Evolutionary conservation across 192 early-diverging fungal genomes (phyloP).

Genomic region (Umbelopsis vinacea): DNA sequence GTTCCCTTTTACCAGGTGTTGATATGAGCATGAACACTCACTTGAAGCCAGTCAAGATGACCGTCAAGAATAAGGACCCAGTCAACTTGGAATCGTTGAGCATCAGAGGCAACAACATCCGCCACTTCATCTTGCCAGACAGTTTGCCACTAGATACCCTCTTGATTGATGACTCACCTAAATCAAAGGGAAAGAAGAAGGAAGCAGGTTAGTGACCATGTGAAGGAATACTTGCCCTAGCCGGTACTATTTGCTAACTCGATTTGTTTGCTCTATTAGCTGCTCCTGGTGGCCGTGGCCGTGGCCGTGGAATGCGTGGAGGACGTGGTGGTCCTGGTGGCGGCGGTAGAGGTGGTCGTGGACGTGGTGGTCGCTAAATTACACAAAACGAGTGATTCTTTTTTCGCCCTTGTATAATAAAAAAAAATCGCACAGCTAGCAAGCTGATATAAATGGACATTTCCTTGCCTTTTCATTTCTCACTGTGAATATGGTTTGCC

Average conservation of each 20-base stretch:
- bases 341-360: slow-evolving; percentile 58
- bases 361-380: slow-evolving; percentile 35
- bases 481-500: too few species aligned
- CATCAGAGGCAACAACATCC: slow-evolving; percentile 94
- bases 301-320: slow-evolving; percentile 77
- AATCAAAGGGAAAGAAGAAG: slow-evolving; percentile 89
- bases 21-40: slow-evolving; percentile 99
- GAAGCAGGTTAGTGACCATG: slow-evolving; percentile 46
- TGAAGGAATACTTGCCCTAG: not conserved
- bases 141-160: slow-evolving; percentile 94
- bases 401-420: slow-evolving; percentile 24
- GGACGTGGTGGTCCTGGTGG: slow-evolving; percentile 55
- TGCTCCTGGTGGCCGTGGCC: slow-evolving; percentile 58
- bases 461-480: too few species aligned
- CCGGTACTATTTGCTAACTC: slow-evolving; percentile 11
- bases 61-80: slow-evolving; percentile 91
- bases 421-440: slow-evolving; percentile 6
- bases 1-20: slow-evolving; percentile 63
- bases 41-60: slow-evolving; percentile 98
- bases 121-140: slow-evolving; percentile 96
- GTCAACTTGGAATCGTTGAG: slow-evolving; percentile 89
- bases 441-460: too few species aligned
- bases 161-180: slow-evolving; percentile 94
- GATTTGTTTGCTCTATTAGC: slow-evolving; percentile 10
- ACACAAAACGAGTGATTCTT: slow-evolving; percentile 10